Evolutionary conservation across 371 early-diverging fungal genomes (phyloP).

Genomic region (Chytridium lagenaria): DNA sequence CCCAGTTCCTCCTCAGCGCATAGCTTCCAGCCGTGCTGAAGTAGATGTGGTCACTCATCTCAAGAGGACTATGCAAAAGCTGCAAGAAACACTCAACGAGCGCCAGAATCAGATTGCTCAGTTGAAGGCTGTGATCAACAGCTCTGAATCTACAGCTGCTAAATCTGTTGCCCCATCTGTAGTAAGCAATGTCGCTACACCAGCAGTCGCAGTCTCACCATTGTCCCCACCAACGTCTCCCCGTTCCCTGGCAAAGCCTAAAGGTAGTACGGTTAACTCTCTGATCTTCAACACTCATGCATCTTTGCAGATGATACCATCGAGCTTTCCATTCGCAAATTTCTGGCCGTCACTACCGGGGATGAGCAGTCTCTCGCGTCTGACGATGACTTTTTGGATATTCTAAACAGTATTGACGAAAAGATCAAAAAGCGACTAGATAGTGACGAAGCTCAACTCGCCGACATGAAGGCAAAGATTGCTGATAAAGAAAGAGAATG

Average conservation of each 20-base stretch:
- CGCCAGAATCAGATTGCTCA: neutral
- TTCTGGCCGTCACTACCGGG: too few species aligned
- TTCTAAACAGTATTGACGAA: neutral
- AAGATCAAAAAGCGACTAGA: constrained; percentile 4
- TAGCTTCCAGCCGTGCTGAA: neutral
- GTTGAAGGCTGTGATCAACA: neutral
- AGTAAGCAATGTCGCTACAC: neutral
- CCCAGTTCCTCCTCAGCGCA: neutral
- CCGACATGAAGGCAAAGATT: neutral
- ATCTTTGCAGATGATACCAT: too few species aligned
- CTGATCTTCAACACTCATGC: too few species aligned
- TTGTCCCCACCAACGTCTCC: too few species aligned
- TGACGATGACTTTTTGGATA: neutral
- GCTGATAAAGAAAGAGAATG: constrained; percentile 6
- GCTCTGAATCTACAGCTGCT: neutral
- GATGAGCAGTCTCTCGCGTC: neutral
- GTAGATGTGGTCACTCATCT: neutral
- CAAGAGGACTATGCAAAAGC: neutral
- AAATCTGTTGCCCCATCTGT: neutral
- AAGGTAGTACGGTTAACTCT: too few species aligned
- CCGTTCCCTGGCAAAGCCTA: too few species aligned
- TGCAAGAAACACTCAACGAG: neutral
- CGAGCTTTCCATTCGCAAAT: too few species aligned
- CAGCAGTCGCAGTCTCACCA: neutral
- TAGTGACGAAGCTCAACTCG: neutral